Evolutionary conservation across 148 eudicot species (phyloP).

Genomic region (Diospyros lotus): DNA sequence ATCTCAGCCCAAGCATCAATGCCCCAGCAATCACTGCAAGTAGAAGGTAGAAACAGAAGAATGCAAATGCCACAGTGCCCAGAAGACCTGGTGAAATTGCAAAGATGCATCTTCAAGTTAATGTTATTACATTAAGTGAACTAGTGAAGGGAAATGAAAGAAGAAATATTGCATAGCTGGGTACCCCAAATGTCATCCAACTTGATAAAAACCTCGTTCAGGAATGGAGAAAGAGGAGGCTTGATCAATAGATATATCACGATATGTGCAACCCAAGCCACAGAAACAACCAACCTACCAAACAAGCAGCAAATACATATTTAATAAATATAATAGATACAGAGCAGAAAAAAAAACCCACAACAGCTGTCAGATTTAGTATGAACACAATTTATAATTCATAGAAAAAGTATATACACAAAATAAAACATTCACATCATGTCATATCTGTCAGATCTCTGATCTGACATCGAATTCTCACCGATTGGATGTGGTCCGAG

Average conservation of each 20-base stretch:
- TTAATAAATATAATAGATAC: conserved; percentile 11
- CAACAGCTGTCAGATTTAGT: too few species aligned
- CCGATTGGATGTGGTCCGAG: too few species aligned
- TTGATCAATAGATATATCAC: conserved; percentile 81
- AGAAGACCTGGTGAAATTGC: conserved; percentile 65
- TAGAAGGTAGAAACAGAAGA: conserved; percentile 98
- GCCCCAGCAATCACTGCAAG: conserved; percentile 94
- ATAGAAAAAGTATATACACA: too few species aligned
- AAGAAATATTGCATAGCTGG: not conserved
- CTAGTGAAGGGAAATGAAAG: not conserved
- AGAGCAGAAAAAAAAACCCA: not conserved
- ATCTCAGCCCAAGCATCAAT: conserved; percentile 86
- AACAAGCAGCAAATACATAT: conserved; percentile 6
- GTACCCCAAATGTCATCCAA: conserved; percentile 92
- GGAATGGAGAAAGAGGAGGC: conserved; percentile 92
- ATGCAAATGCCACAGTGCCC: conserved; percentile 97
- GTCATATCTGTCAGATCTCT: too few species aligned
- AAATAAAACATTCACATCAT: too few species aligned
- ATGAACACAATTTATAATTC: too few species aligned
- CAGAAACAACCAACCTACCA: conserved; percentile 88
- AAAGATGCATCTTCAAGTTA: conserved; percentile 15
- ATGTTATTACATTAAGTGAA: not conserved
- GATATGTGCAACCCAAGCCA: conserved; percentile 94
- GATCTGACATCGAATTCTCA: too few species aligned
- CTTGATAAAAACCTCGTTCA: conserved; percentile 85